phyloP scores from a whole-genome alignment of 2,329 filamentous ascomycete species.

The Trichoderma harzianum region DNA sequence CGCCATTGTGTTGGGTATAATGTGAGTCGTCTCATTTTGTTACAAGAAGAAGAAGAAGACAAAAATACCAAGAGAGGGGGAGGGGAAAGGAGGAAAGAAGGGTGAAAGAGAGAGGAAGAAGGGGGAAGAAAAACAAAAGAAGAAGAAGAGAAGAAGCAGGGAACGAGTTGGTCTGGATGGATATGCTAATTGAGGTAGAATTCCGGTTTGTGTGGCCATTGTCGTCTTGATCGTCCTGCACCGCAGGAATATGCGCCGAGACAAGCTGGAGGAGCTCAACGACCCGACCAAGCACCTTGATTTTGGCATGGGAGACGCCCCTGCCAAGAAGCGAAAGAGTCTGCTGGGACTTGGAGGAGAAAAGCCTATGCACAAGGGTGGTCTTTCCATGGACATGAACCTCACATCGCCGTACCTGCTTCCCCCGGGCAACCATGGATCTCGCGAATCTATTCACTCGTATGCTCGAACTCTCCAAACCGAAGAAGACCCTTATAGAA shows the following conservation, averaged over 20 bases:
- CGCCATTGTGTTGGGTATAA: slow-evolving; percentile 65
- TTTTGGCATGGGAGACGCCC: slow-evolving; percentile 70
- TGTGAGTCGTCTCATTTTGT: slow-evolving; percentile 53
- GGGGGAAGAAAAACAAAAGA: not conserved
- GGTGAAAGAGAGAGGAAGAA: not conserved
- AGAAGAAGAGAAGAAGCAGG: not conserved
- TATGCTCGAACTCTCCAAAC: slow-evolving; percentile 71
- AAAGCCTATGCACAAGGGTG: slow-evolving; percentile 46
- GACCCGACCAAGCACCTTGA: slow-evolving; percentile 91
- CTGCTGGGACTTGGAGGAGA: slow-evolving; percentile 47
- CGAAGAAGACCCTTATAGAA: slow-evolving; percentile 81
- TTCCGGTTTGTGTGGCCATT: slow-evolving; percentile 68
- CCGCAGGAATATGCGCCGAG: slow-evolving; percentile 68
- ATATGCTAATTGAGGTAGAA: slow-evolving; percentile 46
- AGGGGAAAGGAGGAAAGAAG: not conserved
- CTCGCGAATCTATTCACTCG: slow-evolving; percentile 82
- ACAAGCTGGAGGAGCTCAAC: slow-evolving; percentile 72
- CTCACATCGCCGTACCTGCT: slow-evolving; percentile 86
- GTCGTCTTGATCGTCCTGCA: slow-evolving; percentile 73
- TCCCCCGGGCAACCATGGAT: slow-evolving; percentile 75
- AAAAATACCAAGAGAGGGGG: not conserved
- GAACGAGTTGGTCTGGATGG: not conserved
- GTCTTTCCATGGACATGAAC: slow-evolving; percentile 70
- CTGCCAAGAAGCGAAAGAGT: slow-evolving; percentile 37
- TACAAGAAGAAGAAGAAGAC: slow-evolving; percentile 11